phyloP scores from a whole-genome alignment of 371 early-diverging fungal species.

The Zychaea mexicana region DNA sequence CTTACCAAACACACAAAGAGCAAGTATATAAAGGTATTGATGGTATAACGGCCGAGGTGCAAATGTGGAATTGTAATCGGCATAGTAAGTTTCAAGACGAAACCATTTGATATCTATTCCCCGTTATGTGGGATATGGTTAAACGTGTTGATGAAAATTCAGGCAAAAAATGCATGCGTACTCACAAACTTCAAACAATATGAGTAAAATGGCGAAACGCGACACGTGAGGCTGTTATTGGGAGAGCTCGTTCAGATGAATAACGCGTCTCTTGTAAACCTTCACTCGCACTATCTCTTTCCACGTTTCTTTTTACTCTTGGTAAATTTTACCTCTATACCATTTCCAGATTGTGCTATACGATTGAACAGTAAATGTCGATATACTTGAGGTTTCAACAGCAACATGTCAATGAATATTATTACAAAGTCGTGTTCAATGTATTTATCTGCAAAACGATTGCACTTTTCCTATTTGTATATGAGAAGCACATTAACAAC shows the following conservation, averaged over 20 bases:
- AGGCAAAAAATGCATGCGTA: no score
- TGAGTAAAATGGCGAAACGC: conserved; percentile 79
- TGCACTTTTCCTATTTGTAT: conserved; percentile 64
- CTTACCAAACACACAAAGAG: conserved; percentile 73
- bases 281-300: no score
- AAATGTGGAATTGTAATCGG: conserved; percentile 52
- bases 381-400: conserved; percentile 91
- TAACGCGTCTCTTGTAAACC: no score
- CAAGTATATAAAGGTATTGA: conserved; percentile 82
- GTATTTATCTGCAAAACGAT: conserved; percentile 91
- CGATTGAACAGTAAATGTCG: conserved; percentile 89
- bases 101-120: conserved; percentile 88
- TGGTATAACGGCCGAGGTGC: conserved; percentile 64
- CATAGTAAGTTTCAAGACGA: conserved; percentile 72
- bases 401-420: conserved; percentile 92
- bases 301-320: neutral
- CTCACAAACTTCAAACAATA: conserved; percentile 89
- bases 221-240: conserved; percentile 62
- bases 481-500: neutral
- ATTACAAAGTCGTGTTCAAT: conserved; percentile 90
- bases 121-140: neutral
- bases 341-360: conserved; percentile 51
- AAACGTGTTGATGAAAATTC: no score
- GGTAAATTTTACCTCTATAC: conserved; percentile 63
- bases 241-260: neutral